These are phyloP conservation scores for Ogataea neopini DNA, from an alignment of 805 yeast genomes.

Conservation along the genomic window DNA sequence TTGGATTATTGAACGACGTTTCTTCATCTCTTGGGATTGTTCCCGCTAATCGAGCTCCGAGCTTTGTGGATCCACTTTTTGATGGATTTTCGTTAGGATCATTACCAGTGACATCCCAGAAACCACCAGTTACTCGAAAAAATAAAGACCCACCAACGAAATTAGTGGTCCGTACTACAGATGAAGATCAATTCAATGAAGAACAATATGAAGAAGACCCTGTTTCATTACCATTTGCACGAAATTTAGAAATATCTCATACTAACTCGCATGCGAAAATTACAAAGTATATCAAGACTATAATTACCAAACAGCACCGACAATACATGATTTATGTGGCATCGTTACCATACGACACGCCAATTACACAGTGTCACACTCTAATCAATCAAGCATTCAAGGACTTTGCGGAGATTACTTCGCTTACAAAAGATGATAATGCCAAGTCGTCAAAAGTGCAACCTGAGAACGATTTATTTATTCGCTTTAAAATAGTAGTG, in stretches of 20 bases:
- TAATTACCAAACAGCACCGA: constrained; percentile 29
- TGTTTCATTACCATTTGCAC: constrained; percentile 13
- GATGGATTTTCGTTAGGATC: constrained; percentile 22
- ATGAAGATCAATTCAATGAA: neutral
- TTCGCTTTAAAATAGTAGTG: constrained; percentile 29
- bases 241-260: neutral
- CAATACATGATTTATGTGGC: constrained; percentile 30
- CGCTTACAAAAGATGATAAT: constrained; percentile 22
- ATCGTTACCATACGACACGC: constrained; percentile 33
- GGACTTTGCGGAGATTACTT: constrained; percentile 29
- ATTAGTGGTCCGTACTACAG: constrained; percentile 8
- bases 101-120: neutral
- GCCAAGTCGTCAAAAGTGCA: constrained; percentile 25
- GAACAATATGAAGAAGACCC: neutral
- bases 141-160: neutral
- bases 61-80: constrained; percentile 21
- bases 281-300: constrained; percentile 26
- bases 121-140: neutral
- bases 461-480: constrained; percentile 30
- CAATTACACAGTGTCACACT: constrained; percentile 25
- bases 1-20: constrained; percentile 17
- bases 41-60: constrained; percentile 3
- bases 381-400: constrained; percentile 29
- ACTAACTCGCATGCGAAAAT: constrained; percentile 17
- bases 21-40: constrained; percentile 5